Base-by-base conservation (phyloP, 805 yeast species). In the Nadsonia fulvescens region DNA sequence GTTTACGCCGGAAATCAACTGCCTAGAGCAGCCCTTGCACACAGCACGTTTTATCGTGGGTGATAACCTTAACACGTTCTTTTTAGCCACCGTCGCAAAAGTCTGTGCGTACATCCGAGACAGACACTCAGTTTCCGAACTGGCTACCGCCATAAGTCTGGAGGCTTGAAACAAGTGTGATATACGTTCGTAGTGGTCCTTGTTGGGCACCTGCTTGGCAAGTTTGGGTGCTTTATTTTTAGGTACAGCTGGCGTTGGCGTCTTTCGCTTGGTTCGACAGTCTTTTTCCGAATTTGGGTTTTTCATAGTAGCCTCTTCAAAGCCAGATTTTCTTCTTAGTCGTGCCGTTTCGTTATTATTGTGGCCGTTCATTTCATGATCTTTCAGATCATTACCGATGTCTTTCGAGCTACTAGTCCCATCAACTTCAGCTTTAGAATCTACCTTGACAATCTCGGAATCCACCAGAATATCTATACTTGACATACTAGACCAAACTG, bases 1-100 rank as follows among this genome's bases (percentile, higher is more conserved):
- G 11, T 60, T 56, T 10, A 53, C 26, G 0, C 70, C 73, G 1
- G 73, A 67, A 1, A 66, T 39, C 33, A 63, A 49, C 6, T 62
- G 32, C 6, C 67, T 44, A 23, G 61, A 49, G 46, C 93, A 81
- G 18, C 49, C 51, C 38, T 77, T 78, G 47, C 93, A 81, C 9
- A 71, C 42, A 0, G 62, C 56, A 36, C 92, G 55, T 46, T 81
- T 81, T 7, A 79, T 39, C 4, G 34, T 35, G 0, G 37, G 42
- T 24, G 74, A 61, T 15, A 74, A 43, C 33, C 72, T 63, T 12
- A 71, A 43, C 10, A 76, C 83, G 2, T 70, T 63, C 39, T 71
- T 74, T 42, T 73, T 71, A 6, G 78, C 62, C 6, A 77, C 72
- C 6, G 64, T 38, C 29, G 63, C 70, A 48, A 74, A 49, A 19